These are phyloP conservation scores for Ophiostoma populinum DNA, from an alignment of 2,329 filamentous ascomycete species.

Conservation along the genomic window DNA sequence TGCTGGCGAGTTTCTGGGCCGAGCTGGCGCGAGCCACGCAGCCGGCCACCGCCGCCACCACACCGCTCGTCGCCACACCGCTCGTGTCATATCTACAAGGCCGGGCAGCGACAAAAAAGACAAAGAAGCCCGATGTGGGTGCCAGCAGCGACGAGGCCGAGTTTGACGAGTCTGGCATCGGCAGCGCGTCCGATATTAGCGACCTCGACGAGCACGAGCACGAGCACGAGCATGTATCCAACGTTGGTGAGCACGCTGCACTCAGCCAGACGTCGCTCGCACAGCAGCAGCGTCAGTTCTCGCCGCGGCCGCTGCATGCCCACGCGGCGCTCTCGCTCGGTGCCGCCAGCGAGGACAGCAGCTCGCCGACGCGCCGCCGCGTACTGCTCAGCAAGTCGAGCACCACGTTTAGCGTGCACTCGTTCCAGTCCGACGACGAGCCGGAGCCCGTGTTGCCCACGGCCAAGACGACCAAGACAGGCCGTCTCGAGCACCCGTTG, in stretches of 20 bases:
- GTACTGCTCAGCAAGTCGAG: constrained; percentile 8
- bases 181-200: constrained; percentile 33
- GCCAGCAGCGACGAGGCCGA: not conserved
- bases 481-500: constrained; percentile 1
- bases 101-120: not conserved
- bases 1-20: constrained; percentile 25
- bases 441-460: constrained; percentile 1
- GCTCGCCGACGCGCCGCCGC: constrained; percentile 7
- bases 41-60: constrained; percentile 7
- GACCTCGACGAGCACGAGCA: constrained; percentile 31
- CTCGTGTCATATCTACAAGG: constrained; percentile 5
- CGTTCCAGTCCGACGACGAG: constrained; percentile 9
- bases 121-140: not conserved
- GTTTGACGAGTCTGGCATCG: constrained; percentile 23
- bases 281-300: not conserved
- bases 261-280: no score
- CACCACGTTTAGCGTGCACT: constrained; percentile 10
- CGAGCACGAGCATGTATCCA: constrained; percentile 1
- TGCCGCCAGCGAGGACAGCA: constrained; percentile 3
- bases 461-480: not conserved
- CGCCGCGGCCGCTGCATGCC: constrained; percentile 1
- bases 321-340: not conserved
- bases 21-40: constrained; percentile 18
- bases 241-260: no score
- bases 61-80: not conserved